A percentile compares a stretch with the other conserved stretches of the same genome.
Conservation (phyloP, 345 rosid species). For the Draba incana region DNA sequence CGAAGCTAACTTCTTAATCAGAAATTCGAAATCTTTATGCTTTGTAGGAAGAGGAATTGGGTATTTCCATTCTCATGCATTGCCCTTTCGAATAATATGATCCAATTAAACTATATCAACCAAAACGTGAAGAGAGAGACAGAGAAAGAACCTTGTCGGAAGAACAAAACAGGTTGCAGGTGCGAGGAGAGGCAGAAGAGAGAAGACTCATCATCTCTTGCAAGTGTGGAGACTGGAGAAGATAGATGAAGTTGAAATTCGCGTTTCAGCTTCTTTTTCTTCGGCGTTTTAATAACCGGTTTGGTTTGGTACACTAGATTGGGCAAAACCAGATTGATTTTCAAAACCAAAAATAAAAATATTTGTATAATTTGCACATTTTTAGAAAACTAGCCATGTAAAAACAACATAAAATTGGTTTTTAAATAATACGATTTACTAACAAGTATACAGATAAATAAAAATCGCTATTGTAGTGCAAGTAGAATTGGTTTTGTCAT, state of each 20-base stretch:
- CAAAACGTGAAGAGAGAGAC: background rate
- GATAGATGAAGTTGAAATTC: background rate
- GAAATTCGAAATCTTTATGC: constrained; percentile 29
- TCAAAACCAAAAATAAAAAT: too few relatives aligned
- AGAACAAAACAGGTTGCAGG: constrained; percentile 5
- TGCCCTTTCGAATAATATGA: constrained; percentile 34
- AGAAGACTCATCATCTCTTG: constrained; percentile 38
- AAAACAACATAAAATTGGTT: too few relatives aligned
- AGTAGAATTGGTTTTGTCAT: too few relatives aligned
- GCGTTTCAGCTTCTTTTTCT: background rate
- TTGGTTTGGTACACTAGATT: constrained; percentile 1
- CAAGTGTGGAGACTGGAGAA: too few relatives aligned
- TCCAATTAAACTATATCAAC: background rate
- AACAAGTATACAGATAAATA: too few relatives aligned
- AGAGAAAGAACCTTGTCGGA: constrained; percentile 41
- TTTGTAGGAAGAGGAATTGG: constrained; percentile 23
- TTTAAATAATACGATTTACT: too few relatives aligned
- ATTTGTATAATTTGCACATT: too few relatives aligned
- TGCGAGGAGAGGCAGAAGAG: constrained; percentile 33
- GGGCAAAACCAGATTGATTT: too few relatives aligned
- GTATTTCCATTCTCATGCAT: constrained; percentile 22
- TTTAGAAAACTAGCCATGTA: too few relatives aligned
- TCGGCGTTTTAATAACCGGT: constrained; percentile 4
- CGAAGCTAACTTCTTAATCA: constrained; percentile 48
- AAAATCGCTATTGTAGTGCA: too few relatives aligned